Percentiles rank a stretch among this genome's conserved stretches.
These are phyloP conservation scores for Tanozyma kutaoensis DNA, from an alignment of 805 yeast genomes.

Conservation along the genomic window DNA sequence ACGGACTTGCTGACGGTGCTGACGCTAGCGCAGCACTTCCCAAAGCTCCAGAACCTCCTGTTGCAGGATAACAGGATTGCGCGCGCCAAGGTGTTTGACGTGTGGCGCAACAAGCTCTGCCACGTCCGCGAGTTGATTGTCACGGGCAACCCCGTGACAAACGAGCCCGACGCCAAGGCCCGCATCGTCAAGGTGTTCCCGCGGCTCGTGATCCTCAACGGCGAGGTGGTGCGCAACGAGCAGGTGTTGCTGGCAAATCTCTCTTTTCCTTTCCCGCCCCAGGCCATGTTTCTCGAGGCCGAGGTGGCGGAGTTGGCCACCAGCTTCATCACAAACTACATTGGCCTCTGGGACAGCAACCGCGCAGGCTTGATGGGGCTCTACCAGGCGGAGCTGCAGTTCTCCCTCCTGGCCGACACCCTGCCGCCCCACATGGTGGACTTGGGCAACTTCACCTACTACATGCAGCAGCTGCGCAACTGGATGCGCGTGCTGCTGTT, in stretches of 20 bases:
- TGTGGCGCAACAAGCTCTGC: slow-evolving; percentile 67
- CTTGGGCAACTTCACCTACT: slow-evolving; percentile 25
- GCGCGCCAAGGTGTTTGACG: slow-evolving; percentile 46
- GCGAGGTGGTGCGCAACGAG: slow-evolving; percentile 66
- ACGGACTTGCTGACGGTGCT: slow-evolving; percentile 46
- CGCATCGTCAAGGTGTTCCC: slow-evolving; percentile 60
- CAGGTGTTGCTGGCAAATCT: slow-evolving; percentile 36
- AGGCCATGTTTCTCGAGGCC: slow-evolving; percentile 67
- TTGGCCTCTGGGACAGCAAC: slow-evolving; percentile 72
- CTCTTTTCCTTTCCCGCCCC: slow-evolving; percentile 43
- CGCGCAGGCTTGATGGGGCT: slow-evolving; percentile 56
- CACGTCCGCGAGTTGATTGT: slow-evolving; percentile 66
- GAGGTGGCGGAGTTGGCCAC: slow-evolving; percentile 60
- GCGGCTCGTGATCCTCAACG: slow-evolving; percentile 66
- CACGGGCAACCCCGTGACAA: slow-evolving; percentile 61
- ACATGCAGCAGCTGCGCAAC: slow-evolving; percentile 66
- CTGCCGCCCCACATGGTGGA: slow-evolving; percentile 39
- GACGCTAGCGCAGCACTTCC: slow-evolving; percentile 61
- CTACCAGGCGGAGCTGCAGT: slow-evolving; percentile 75
- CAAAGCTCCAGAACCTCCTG: slow-evolving; percentile 65
- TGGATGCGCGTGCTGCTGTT: slow-evolving; percentile 45
- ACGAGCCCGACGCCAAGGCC: slow-evolving; percentile 15
- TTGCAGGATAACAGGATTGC: slow-evolving; percentile 62
- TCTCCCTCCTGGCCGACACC: slow-evolving; percentile 68
- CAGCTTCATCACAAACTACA: slow-evolving; percentile 64